phyloP scores from a whole-genome alignment of 352 stramenopile species.

The Globisporangium irregulare region DNA sequence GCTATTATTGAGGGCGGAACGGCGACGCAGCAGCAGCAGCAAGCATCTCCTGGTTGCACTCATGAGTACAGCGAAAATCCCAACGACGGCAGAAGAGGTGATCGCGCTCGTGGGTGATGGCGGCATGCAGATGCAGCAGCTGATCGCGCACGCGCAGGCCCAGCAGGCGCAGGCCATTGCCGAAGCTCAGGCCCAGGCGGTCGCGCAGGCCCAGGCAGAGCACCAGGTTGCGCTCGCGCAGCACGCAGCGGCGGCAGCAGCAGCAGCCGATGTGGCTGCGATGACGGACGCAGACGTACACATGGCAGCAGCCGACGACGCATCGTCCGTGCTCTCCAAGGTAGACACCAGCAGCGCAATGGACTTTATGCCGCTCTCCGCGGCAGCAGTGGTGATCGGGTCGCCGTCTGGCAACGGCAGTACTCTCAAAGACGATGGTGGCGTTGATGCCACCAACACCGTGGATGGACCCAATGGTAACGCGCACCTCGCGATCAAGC shows the following conservation, averaged over 20 bases:
- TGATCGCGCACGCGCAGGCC: constrained; percentile 54
- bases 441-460: not conserved
- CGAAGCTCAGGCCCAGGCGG: constrained; percentile 7
- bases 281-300: constrained; percentile 10
- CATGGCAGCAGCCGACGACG: constrained; percentile 9
- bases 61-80: constrained; percentile 37
- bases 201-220: constrained; percentile 13
- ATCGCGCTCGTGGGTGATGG: constrained; percentile 47
- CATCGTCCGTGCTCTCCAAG: constrained; percentile 7
- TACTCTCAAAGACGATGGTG: not conserved
- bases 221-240: constrained; percentile 18
- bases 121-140: constrained; percentile 57
- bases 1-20: constrained; percentile 9
- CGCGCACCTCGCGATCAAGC: constrained; percentile 29
- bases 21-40: constrained; percentile 8
- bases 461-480: not conserved
- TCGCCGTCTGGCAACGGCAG: constrained; percentile 7
- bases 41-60: not conserved
- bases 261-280: not conserved
- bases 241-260: constrained; percentile 15
- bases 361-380: constrained; percentile 31
- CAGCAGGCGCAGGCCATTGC: constrained; percentile 29
- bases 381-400: constrained; percentile 16
- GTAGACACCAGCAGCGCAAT: constrained; percentile 12
- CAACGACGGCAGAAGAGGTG: constrained; percentile 46